Percentiles rank a stretch among this genome's conserved stretches.
Evolutionary conservation across 805 yeast species (phyloP).

Genomic region (Wickerhamiella sergipiensis): DNA sequence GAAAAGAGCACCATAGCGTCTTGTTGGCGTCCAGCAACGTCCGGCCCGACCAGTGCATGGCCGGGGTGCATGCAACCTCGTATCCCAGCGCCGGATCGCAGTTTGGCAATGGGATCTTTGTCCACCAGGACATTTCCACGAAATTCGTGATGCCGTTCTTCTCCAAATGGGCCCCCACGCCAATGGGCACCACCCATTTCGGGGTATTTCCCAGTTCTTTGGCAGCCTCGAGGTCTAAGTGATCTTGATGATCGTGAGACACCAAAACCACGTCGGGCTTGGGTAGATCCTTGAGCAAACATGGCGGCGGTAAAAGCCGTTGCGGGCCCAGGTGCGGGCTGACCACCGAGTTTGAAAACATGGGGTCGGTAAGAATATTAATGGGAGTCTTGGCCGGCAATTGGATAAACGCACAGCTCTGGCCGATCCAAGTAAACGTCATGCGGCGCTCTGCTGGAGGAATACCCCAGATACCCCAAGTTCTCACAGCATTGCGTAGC

Average conservation of each 20-base stretch:
- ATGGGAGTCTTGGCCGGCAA: constrained; percentile 37
- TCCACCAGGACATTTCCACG: constrained; percentile 92
- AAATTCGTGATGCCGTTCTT: constrained; percentile 46
- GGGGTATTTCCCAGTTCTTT: constrained; percentile 40
- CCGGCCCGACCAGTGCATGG: constrained; percentile 90
- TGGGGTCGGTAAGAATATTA: constrained; percentile 77
- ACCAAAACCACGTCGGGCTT: constrained; percentile 62
- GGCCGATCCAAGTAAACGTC: constrained; percentile 86
- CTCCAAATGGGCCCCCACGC: constrained; percentile 48
- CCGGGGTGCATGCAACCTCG: constrained; percentile 80
- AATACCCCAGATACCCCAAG: constrained; percentile 4
- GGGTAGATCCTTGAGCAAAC: constrained; percentile 48
- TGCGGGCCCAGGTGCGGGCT: constrained; percentile 62
- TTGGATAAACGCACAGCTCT: constrained; percentile 68
- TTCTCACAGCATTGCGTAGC: neutral
- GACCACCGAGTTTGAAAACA: constrained; percentile 54
- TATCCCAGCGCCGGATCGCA: constrained; percentile 34
- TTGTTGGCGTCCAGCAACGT: constrained; percentile 64
- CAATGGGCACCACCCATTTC: constrained; percentile 80
- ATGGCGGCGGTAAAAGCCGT: constrained; percentile 68
- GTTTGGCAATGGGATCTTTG: constrained; percentile 35
- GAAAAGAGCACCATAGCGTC: constrained; percentile 80
- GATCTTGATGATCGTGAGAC: constrained; percentile 94
- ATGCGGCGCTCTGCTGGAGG: constrained; percentile 27
- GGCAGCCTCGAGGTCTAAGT: constrained; percentile 56